Evolutionary conservation across 345 rosid genomes (phyloP).

Genomic region (Populus pruinosa): DNA sequence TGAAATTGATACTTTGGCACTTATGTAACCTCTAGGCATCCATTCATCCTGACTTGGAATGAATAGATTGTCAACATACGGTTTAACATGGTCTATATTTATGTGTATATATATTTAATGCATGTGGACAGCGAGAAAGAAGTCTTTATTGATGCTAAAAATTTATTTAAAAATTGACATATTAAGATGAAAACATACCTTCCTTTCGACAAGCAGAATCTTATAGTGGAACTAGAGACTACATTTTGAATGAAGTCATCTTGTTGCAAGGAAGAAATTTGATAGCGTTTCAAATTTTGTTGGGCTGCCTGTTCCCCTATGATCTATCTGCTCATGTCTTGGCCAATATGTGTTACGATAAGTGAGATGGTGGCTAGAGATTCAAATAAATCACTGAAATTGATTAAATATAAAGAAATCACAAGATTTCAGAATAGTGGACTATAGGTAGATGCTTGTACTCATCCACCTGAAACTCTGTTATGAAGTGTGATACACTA

Average conservation of each 20-base stretch:
- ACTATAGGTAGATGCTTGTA: not conserved
- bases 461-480: not conserved
- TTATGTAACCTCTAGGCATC: conserved; percentile 2
- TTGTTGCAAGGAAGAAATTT: not conserved
- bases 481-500: not conserved
- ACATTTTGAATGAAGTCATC: not conserved
- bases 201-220: too few relatives aligned
- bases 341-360: not conserved
- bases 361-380: not conserved
- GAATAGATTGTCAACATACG: not conserved
- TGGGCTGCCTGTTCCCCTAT: not conserved
- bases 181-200: not conserved
- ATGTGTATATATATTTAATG: not conserved
- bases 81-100: not conserved
- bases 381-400: not conserved
- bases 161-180: not conserved
- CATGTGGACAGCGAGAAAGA: not conserved
- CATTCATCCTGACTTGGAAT: not conserved
- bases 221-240: not conserved
- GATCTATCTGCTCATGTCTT: not conserved
- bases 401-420: not conserved
- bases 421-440: not conserved
- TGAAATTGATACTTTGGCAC: not conserved
- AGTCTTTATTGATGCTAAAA: not conserved
- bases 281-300: not conserved